Evolutionary conservation across 371 early-diverging fungal species (phyloP), one percentile per base, ranked within the genome.

Genomic region (Circinella minor): DNA sequence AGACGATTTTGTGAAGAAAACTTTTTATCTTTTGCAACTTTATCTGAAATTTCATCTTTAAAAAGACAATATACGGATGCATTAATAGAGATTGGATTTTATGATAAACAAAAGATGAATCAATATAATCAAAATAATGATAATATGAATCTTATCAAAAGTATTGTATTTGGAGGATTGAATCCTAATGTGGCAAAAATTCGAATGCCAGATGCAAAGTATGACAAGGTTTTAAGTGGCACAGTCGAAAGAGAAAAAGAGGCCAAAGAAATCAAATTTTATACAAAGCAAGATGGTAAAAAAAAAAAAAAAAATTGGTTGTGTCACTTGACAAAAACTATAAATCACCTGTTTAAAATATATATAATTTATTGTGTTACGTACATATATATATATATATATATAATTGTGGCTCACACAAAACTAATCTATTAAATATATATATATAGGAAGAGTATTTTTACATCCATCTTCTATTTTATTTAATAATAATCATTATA

Each of bases 381-480:
- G n/a, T n/a, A n/a, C n/a, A n/a, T n/a, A n/a, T n/a, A 6, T 43
- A 43, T 43, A 9, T 11, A 6, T 43, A 9, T 43, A 9, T 43
- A n/a, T 57, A 34, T 59, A 4, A 20, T 36, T 47, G 47, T 11
- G 9, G 47, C 47, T 47, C 27, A 27, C 27, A n/a, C n/a, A n/a
- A n/a, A n/a, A n/a, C n/a, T n/a, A n/a, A n/a, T n/a, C n/a, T n/a
- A n/a, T n/a, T n/a, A n/a, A n/a, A n/a, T n/a, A n/a, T n/a, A n/a
- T n/a, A n/a, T n/a, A 15, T 37, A 3, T 72, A 85, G 85, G 91
- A 0, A 87, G 93, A 3, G 92, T 94, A 2, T 94, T 93, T 71
- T 65, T 95, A 14, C 96, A 95, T 71, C 95, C 96, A 20, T 84
- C 92, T 9, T 93, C 94, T 10, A 80, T 88, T 11, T 63, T 91